Base-by-base conservation (phyloP, 352 stramenopile genomes). In the Globisporangium cystogenes region DNA sequence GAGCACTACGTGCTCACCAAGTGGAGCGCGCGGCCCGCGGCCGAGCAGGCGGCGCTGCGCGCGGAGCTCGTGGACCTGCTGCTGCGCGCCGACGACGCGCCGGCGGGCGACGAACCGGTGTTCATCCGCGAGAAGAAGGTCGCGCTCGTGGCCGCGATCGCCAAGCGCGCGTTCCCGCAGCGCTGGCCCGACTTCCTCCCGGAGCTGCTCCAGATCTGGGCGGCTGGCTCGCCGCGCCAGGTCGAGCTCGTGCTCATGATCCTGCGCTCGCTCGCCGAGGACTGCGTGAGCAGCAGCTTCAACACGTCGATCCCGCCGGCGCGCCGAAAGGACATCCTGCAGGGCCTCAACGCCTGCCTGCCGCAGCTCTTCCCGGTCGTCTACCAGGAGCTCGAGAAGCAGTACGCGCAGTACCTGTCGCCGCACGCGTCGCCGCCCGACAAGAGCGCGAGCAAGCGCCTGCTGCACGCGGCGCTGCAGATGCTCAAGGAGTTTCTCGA, bases 401-500 rank as follows among this genome's bases (percentile, higher is more conserved):
- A 89, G 51, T 92, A 87, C 48, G 63, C 68, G 14, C 36, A 56
- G 31, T 85, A 86, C 50, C 75, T 76, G 55, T 52, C 62, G 0
- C 60, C 69, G 1, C 7, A 21, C 14, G 42, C 45, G 37, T 61
- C 69, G 3, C 6, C 26, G 7, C 39, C 48, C 24, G 57, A 70
- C 43, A 59, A 64, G 18, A 60, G 60, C 5, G 53, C 44, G 18
- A 86, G 75, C 57, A 70, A 80, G 55, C 67, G 68, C 47, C 53
- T 92, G 7, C 77, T 90, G 24, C 67, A 87, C 26, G 74, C 78
- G 1, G 69, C 73, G 27, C 44, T 92, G 41, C 60, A 80, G 40
- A 89, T 90, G 76, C 59, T 92, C 18, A 87, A 84, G 49, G 82
- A 90, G 58, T 92, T 92, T 59, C 57, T 92, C 7, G 82, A 92